Percentiles rank a stretch among this genome's conserved stretches.
These are phyloP conservation scores for Senna tora DNA, from an alignment of 306 rosid species.

Conservation along the genomic window DNA sequence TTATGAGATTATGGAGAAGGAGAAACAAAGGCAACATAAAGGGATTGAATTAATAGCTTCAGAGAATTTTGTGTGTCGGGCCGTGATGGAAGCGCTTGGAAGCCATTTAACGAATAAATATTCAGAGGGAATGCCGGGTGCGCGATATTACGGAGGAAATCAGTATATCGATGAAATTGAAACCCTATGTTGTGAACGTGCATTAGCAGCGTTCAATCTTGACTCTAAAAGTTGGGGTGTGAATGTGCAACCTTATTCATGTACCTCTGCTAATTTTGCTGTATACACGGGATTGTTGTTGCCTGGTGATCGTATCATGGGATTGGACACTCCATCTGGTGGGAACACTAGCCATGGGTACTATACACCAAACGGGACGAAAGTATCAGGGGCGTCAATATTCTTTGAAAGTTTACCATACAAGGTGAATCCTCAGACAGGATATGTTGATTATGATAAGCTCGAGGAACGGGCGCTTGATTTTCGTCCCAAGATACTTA, in stretches of 20 bases:
- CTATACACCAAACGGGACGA: constrained; percentile 82
- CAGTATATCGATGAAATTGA: constrained; percentile 85
- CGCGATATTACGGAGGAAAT: constrained; percentile 79
- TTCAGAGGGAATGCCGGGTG: constrained; percentile 92
- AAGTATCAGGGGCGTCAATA: constrained; percentile 80
- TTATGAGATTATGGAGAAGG: constrained; percentile 74
- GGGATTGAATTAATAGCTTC: constrained; percentile 90
- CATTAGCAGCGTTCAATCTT: constrained; percentile 69
- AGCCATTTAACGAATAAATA: constrained; percentile 89
- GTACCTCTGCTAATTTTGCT: constrained; percentile 91
- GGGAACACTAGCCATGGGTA: constrained; percentile 95
- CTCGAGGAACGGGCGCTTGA: constrained; percentile 91
- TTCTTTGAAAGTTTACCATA: constrained; percentile 90
- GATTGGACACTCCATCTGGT: constrained; percentile 93
- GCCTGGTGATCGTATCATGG: constrained; percentile 92
- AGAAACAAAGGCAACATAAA: constrained; percentile 68
- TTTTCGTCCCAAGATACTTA: constrained; percentile 92
- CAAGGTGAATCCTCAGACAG: constrained; percentile 83
- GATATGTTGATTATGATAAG: constrained; percentile 83
- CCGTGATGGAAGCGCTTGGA: constrained; percentile 91
- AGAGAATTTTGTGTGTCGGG: constrained; percentile 83
- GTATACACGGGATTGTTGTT: constrained; percentile 78
- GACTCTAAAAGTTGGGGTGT: constrained; percentile 81
- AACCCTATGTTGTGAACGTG: constrained; percentile 75
- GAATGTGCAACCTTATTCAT: constrained; percentile 89